Conservation (phyloP, 176 grass and related monocot genomes). For the Saccharum spontaneum region DNA sequence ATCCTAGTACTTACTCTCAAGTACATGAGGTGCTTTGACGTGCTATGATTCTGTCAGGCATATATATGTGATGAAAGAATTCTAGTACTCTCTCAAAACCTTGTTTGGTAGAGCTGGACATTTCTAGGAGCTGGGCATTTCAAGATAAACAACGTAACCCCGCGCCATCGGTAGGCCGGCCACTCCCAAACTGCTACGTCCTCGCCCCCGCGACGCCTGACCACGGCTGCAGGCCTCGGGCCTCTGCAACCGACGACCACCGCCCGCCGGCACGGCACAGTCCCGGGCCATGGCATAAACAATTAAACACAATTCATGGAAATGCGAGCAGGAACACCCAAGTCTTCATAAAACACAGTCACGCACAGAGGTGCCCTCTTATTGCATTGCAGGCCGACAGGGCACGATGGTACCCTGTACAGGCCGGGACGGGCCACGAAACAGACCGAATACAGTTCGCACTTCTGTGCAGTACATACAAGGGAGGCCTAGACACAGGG, state of each 20-base stretch:
- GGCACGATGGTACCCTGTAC: slow-evolving; percentile 29
- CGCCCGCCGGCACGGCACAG: background rate
- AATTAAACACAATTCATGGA: background rate
- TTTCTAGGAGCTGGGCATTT: no score
- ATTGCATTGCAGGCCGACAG: background rate
- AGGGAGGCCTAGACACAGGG: background rate
- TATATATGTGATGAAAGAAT: no score
- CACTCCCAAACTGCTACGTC: no score
- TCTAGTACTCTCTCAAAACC: no score
- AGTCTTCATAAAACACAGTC: background rate
- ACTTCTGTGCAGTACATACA: background rate
- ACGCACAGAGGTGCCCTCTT: background rate
- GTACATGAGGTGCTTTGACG: background rate
- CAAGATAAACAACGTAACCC: no score
- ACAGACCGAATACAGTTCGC: background rate
- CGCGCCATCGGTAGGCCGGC: no score
- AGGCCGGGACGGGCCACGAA: background rate
- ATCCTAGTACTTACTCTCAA: background rate
- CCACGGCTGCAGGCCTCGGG: no score
- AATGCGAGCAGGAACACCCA: background rate
- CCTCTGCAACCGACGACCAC: no score
- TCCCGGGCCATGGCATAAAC: background rate
- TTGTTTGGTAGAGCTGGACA: no score
- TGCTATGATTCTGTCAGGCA: background rate
- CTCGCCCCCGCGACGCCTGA: no score